Conservation (phyloP, 2,329 filamentous ascomycete species). For the Neofusicoccum kwambonambiense region DNA sequence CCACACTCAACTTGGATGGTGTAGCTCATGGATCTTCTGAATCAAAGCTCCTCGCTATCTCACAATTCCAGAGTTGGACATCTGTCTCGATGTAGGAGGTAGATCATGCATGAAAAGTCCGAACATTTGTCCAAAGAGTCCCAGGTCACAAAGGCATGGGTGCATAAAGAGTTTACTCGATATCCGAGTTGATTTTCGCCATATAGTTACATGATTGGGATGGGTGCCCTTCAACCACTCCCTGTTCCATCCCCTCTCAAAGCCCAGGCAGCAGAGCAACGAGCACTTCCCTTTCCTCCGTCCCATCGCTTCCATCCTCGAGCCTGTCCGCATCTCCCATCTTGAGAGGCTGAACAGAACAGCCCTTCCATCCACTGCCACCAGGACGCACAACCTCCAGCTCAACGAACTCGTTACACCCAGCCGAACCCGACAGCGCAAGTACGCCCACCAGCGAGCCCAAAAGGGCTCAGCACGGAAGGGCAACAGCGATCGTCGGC, state of each 20-base stretch:
- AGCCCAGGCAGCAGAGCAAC: neutral
- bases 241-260: neutral
- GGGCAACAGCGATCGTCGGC: slow-evolving; percentile 7
- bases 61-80: too few relatives aligned
- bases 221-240: neutral
- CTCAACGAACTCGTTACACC: slow-evolving; percentile 7
- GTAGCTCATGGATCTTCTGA: too few relatives aligned
- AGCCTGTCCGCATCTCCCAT: neutral
- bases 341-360: neutral
- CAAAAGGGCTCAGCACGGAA: neutral
- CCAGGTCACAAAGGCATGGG: neutral
- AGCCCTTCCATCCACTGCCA: neutral
- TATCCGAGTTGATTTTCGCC: neutral
- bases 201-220: neutral
- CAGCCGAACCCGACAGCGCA: slow-evolving; percentile 7
- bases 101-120: too few relatives aligned
- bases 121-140: too few relatives aligned
- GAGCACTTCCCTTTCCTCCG: neutral
- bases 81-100: too few relatives aligned
- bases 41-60: too few relatives aligned
- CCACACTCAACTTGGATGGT: too few relatives aligned
- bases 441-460: slow-evolving; percentile 11
- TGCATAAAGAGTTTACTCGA: neutral
- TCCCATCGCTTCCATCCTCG: neutral
- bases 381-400: neutral